Conservation (phyloP, 2,329 filamentous ascomycete species). For the Beauveria bassiana region DNA sequence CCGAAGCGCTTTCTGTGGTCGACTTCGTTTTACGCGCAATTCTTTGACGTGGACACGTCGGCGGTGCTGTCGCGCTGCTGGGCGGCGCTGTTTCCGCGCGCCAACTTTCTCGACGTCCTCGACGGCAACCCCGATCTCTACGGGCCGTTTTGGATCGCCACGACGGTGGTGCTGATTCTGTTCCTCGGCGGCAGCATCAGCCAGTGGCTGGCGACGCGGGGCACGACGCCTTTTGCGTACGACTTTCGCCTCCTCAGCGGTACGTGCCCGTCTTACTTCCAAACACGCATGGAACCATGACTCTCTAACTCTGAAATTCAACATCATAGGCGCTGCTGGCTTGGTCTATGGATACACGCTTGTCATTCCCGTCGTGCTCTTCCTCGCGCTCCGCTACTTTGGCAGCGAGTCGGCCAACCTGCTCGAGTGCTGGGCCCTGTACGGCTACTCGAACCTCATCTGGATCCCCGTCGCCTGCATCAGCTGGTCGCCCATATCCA, state of each 20-base stretch:
- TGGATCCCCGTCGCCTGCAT: constrained; percentile 94
- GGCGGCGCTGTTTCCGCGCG: constrained; percentile 80
- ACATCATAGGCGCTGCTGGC: constrained; percentile 63
- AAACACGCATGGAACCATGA: not conserved
- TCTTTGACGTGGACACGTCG: constrained; percentile 95
- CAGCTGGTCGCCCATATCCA: constrained; percentile 77
- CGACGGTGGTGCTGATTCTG: constrained; percentile 89
- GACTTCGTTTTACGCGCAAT: constrained; percentile 89
- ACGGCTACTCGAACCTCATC: constrained; percentile 93
- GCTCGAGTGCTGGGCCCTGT: constrained; percentile 90
- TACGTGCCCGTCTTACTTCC: constrained; percentile 27
- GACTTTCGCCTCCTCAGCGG: constrained; percentile 86
- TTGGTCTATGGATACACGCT: constrained; percentile 93
- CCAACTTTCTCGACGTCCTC: constrained; percentile 93
- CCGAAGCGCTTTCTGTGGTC: constrained; percentile 89
- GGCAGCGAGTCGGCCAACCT: constrained; percentile 88
- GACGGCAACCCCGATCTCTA: constrained; percentile 97
- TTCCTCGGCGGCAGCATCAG: constrained; percentile 94
- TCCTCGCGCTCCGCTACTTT: constrained; percentile 88
- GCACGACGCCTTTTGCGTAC: constrained; percentile 73
- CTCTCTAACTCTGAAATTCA: not conserved
- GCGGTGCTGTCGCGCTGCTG: constrained; percentile 82
- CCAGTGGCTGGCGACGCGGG: constrained; percentile 68
- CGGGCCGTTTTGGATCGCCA: constrained; percentile 97
- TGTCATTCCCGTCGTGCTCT: constrained; percentile 76